phyloP scores from a whole-genome alignment of 192 early-diverging fungal genomes.

The Rhizoclosmatium globosum region DNA sequence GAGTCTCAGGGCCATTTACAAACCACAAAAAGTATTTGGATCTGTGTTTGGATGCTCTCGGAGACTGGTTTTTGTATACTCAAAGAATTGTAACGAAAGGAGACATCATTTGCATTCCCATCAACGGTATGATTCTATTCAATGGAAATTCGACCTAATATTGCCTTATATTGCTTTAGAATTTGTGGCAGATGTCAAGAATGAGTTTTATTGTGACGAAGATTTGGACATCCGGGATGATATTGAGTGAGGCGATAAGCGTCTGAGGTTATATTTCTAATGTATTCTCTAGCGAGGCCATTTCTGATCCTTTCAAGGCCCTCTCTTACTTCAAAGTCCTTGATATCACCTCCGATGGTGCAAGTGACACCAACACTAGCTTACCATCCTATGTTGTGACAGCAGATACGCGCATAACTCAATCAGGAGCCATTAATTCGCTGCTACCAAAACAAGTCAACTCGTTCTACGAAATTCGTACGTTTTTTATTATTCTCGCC shows the following conservation, averaged over 20 bases:
- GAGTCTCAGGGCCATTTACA: constrained; percentile 69
- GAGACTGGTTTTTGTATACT: constrained; percentile 69
- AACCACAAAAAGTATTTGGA: constrained; percentile 68
- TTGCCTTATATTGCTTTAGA: constrained; percentile 56
- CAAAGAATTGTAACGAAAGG: constrained; percentile 73
- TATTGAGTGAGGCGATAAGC: constrained; percentile 33
- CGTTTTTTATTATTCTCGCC: neutral
- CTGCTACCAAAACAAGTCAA: constrained; percentile 49
- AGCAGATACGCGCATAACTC: constrained; percentile 65
- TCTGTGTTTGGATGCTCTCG: constrained; percentile 64
- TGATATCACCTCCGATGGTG: constrained; percentile 32
- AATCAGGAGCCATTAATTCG: constrained; percentile 70
- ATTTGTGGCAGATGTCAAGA: constrained; percentile 7
- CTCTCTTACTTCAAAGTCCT: constrained; percentile 66
- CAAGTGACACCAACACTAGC: neutral
- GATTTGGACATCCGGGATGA: constrained; percentile 46
- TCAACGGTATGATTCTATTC: constrained; percentile 60
- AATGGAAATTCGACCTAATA: constrained; percentile 31
- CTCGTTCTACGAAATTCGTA: constrained; percentile 30
- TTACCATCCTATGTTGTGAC: constrained; percentile 56
- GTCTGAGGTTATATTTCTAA: neutral
- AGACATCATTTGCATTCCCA: constrained; percentile 68
- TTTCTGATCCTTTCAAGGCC: constrained; percentile 28
- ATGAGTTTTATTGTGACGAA: constrained; percentile 43
- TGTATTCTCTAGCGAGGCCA: neutral